Evolutionary conservation across 345 rosid genomes (phyloP).

Genomic region (Salix purpurea): DNA sequence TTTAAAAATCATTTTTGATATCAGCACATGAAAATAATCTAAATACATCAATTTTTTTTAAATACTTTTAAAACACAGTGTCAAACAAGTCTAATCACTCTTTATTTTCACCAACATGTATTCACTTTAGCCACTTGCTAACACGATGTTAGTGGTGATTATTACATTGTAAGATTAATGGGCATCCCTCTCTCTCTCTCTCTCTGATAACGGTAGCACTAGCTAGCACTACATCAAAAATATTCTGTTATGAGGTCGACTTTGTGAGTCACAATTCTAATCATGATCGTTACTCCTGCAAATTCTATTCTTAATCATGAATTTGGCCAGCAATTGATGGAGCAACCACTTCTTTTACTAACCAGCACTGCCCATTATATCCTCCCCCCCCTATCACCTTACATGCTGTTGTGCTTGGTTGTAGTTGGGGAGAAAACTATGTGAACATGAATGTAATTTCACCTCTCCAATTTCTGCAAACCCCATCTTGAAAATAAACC

Average conservation of each 20-base stretch:
- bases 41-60: too few species aligned
- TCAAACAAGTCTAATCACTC: too few species aligned
- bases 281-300: conserved; percentile 51
- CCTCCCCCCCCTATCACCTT: conserved; percentile 7
- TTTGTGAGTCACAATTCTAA: conserved; percentile 40
- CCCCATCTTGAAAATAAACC: background rate
- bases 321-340: conserved; percentile 63
- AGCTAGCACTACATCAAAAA: conserved; percentile 8
- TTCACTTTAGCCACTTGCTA: background rate
- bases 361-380: conserved; percentile 19
- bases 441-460: background rate
- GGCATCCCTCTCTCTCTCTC: background rate
- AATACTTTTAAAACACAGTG: too few species aligned
- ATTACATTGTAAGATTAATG: background rate
- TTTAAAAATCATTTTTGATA: too few species aligned
- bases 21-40: too few species aligned
- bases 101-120: background rate
- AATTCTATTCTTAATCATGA: conserved; percentile 61
- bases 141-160: background rate
- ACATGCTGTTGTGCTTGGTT: conserved; percentile 18
- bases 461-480: background rate
- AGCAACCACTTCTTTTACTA: conserved; percentile 49
- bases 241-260: conserved; percentile 41
- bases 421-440: background rate
- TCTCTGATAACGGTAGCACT: conserved; percentile 28